phyloP scores from a whole-genome alignment of 257 asterid genomes.

The Handroanthus guayacan region DNA sequence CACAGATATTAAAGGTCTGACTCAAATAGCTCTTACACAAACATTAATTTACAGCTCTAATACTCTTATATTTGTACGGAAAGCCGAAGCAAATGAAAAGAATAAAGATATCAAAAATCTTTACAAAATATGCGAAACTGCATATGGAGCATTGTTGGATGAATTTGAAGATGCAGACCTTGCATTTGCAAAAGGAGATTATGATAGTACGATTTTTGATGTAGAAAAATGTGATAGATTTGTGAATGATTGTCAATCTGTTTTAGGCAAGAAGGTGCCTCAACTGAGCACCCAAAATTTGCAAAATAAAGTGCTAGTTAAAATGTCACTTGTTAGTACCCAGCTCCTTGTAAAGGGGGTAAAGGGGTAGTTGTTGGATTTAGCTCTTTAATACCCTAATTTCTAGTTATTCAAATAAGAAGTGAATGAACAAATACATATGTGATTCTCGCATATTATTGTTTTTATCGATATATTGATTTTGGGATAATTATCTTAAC shows the following conservation, averaged over 20 bases:
- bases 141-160: background rate
- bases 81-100: background rate
- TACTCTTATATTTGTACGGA: background rate
- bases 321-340: conserved; percentile 12
- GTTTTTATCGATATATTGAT: no score
- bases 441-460: no score
- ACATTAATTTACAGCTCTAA: background rate
- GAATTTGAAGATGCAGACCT: background rate
- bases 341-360: background rate
- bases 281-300: background rate
- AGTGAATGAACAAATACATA: no score
- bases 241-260: conserved; percentile 3
- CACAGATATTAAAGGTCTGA: background rate
- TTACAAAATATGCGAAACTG: background rate
- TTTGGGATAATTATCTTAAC: no score
- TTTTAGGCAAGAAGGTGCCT: background rate
- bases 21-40: conserved; percentile 18
- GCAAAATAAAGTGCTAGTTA: background rate
- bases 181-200: conserved; percentile 11
- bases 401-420: no score
- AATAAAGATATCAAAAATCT: background rate
- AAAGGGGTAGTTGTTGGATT: background rate
- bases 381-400: background rate
- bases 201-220: background rate
- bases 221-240: background rate